Conservation (phyloP, 768 basidiomycete genomes). For the Amyloporia xantha region DNA sequence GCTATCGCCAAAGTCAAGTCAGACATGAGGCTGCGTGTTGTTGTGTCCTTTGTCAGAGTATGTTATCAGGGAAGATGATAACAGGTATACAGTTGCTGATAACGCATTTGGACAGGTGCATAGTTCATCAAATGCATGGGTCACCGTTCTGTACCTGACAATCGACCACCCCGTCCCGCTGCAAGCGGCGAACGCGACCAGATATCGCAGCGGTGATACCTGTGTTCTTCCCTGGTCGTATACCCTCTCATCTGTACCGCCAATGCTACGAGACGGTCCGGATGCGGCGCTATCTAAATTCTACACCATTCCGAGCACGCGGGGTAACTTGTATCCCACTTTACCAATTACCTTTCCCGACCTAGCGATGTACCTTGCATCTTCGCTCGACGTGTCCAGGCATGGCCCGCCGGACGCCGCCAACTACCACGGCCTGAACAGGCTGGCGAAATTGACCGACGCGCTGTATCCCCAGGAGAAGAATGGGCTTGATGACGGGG, state of each 20-base stretch:
- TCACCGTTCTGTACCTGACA: constrained; percentile 70
- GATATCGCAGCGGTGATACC: constrained; percentile 52
- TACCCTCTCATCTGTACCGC: constrained; percentile 48
- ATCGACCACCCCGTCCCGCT: constrained; percentile 61
- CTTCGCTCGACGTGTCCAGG: constrained; percentile 63
- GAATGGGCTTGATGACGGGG: constrained; percentile 27
- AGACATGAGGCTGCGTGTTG: constrained; percentile 58
- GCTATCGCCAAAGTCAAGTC: constrained; percentile 51
- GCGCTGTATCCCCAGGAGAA: constrained; percentile 53
- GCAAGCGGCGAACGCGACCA: constrained; percentile 35
- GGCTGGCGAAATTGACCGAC: constrained; percentile 65
- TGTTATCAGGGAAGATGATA: constrained; percentile 11
- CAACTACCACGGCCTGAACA: constrained; percentile 43
- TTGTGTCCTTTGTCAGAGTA: constrained; percentile 77
- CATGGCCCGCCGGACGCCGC: constrained; percentile 51
- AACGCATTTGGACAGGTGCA: constrained; percentile 42
- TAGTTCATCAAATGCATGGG: constrained; percentile 55
- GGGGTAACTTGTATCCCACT: constrained; percentile 54
- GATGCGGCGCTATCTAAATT: constrained; percentile 61
- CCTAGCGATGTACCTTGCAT: constrained; percentile 69
- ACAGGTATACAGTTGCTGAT: neutral
- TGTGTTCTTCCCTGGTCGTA: constrained; percentile 70
- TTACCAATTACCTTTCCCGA: constrained; percentile 73
- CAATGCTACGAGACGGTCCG: constrained; percentile 54
- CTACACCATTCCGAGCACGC: constrained; percentile 62